Conservation (phyloP, 345 rosid species). For the Turnera subulata region DNA sequence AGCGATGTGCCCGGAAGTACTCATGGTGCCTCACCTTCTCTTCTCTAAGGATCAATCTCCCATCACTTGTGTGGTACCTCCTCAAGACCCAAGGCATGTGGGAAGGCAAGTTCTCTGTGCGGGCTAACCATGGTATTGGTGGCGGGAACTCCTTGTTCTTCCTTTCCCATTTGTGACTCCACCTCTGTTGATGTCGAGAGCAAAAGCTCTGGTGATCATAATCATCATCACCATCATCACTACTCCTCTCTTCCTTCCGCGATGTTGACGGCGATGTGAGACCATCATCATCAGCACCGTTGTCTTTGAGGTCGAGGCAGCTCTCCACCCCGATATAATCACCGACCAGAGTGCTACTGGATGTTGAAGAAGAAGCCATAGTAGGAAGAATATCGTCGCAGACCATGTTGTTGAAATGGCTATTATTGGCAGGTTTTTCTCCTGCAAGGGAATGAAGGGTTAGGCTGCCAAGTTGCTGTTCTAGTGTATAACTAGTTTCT, state of each 20-base stretch:
- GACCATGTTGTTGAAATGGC: slow-evolving; percentile 11
- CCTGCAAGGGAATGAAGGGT: no score
- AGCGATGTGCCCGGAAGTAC: slow-evolving; percentile 58
- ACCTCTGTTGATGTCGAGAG: neutral
- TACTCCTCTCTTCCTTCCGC: no score
- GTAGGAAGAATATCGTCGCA: slow-evolving; percentile 8
- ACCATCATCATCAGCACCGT: slow-evolving; percentile 23
- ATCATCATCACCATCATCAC: neutral
- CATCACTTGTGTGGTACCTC: slow-evolving; percentile 59
- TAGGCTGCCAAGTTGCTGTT: no score
- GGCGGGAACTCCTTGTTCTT: slow-evolving; percentile 57
- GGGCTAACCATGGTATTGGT: slow-evolving; percentile 55
- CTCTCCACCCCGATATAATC: slow-evolving; percentile 86
- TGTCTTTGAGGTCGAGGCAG: slow-evolving; percentile 49
- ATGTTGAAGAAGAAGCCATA: slow-evolving; percentile 23
- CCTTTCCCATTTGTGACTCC: slow-evolving; percentile 11
- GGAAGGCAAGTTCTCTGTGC: slow-evolving; percentile 41
- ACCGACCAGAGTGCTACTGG: slow-evolving; percentile 36
- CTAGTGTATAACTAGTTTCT: neutral
- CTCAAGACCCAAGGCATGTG: slow-evolving; percentile 66
- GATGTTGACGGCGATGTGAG: neutral
- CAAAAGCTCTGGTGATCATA: no score
- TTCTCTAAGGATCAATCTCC: slow-evolving; percentile 57
- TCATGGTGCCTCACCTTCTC: slow-evolving; percentile 64
- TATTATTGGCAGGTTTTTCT: no score